Evolutionary conservation across 2,329 filamentous ascomycete species (phyloP), one percentile per base, ranked within the genome.

Genomic region (Aureobasidium sp.): DNA sequence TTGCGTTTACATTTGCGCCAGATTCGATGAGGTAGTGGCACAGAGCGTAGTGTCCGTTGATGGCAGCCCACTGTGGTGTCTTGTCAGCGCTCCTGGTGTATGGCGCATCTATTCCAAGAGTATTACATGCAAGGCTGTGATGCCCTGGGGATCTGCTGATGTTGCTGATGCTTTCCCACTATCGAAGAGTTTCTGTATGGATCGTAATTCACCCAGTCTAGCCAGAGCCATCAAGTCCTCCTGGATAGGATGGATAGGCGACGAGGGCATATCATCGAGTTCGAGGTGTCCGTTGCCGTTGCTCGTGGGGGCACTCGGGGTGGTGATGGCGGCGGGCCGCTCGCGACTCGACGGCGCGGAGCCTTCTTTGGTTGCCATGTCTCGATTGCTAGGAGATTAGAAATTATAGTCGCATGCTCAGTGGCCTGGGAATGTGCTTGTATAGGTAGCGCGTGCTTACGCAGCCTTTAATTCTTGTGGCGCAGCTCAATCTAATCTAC

Each of bases 11-110:
- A 72, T 96, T 89, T 71, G 92, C 94, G 70, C 91, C 91, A 53
- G 80, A 79, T 66, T 88, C 89, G 72, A 99, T 84, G 48, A 99
- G 85, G 76, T 95, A 97, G 75, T 94, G 93, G 83, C 93, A 97
- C 80, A 97, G 91, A 67, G 90, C 90, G 78, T 93, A 95, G 74
- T 97, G 94, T 72, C 97, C 97, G 78, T 99, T 99, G 74, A 99
- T 97, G 41, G 95, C 91, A 50, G 94, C 94, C 94, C 94, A 99
- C 91, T 99, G 72, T 59, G 37, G 67, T 62, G 25, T 54, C 16
- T 37, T 50, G 45, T 62, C 49, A 61, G 57, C 51, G 32, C 25
- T 36, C 30, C 27, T 42, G 29, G 21, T 41, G n/a, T n/a, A 29
- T 30, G 37, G 41, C 61, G 51, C 45, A 44, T 32, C 13, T 39